A percentile compares a stretch with the other conserved stretches of the same genome.
Evolutionary conservation across 2,329 filamentous ascomycete genomes (phyloP).

Genomic region (Colletotrichum sp.): DNA sequence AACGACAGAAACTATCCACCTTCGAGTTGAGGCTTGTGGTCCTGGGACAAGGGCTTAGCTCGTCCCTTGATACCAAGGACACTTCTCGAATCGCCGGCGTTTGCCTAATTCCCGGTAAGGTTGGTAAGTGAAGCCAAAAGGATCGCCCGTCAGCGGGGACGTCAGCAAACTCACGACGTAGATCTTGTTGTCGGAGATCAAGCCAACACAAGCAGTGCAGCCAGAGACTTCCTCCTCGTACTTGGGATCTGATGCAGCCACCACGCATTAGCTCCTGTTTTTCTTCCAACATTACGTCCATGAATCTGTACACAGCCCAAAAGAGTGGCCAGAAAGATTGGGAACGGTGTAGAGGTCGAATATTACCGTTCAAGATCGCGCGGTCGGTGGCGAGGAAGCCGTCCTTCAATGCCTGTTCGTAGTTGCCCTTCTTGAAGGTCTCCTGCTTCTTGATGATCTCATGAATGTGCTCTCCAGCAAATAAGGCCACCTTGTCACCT

Average conservation of each 20-base stretch:
- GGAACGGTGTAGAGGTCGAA: slow-evolving; percentile 26
- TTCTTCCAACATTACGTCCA: background rate
- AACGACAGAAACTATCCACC: slow-evolving; percentile 57
- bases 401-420: slow-evolving; percentile 96
- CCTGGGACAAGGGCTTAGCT: slow-evolving; percentile 97
- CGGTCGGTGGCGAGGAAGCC: slow-evolving; percentile 95
- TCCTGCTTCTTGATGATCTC: slow-evolving; percentile 95
- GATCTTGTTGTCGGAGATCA: slow-evolving; percentile 91
- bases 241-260: slow-evolving; percentile 74
- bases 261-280: slow-evolving; percentile 4
- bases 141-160: slow-evolving; percentile 6
- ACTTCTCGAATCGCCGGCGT: slow-evolving; percentile 93
- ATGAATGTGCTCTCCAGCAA: slow-evolving; percentile 90
- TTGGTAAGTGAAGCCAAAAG: slow-evolving; percentile 27
- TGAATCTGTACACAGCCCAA: background rate
- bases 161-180: slow-evolving; percentile 76
- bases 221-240: slow-evolving; percentile 98
- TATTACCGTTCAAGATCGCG: slow-evolving; percentile 89
- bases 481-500: slow-evolving; percentile 93
- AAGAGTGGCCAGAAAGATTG: background rate
- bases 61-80: slow-evolving; percentile 96
- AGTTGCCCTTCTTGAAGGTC: slow-evolving; percentile 87
- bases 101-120: slow-evolving; percentile 68
- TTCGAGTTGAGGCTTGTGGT: slow-evolving; percentile 99
- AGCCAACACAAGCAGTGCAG: slow-evolving; percentile 90